Evolutionary conservation across 139 green algal species (phyloP), one percentile per base, ranked within the genome.

Genomic region (Tetratostichococcus sp.): DNA sequence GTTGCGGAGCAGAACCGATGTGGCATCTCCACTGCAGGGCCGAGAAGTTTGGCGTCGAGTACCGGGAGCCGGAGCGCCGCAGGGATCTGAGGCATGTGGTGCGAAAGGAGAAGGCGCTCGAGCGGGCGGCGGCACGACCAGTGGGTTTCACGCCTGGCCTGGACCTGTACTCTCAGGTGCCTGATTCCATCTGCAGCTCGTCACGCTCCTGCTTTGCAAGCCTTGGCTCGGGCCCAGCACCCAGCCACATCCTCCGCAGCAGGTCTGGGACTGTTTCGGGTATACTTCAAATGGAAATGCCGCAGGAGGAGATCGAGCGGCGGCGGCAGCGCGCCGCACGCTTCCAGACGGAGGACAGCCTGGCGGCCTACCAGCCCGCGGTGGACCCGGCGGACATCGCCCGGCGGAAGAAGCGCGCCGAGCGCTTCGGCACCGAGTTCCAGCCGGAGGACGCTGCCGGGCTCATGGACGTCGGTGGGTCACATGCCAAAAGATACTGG

Each of bases 251-350:
- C n/a, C n/a, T n/a, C n/a, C n/a, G n/a, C n/a, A n/a, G n/a, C n/a
- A n/a, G n/a, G n/a, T n/a, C n/a, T n/a, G n/a, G n/a, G n/a, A n/a
- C n/a, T n/a, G n/a, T n/a, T n/a, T n/a, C n/a, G n/a, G n/a, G n/a
- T n/a, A n/a, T n/a, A n/a, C n/a, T n/a, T n/a, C n/a, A n/a, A n/a
- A n/a, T n/a, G n/a, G n/a, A n/a, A n/a, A n/a, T 11, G 26, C n/a
- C 67, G 50, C 78, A 95, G 82, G 92, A 94, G 77, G 91, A 97
- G 78, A 30, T 73, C 0, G 77, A 76, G 0, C 92, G 92, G 79
- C 82, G 82, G 0, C 50, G 69, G 25, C 72, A 84, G 8, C 85
- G 92, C 8, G 91, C 90, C 4, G 70, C 71, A 11, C 85, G 86
- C 30, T 93, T 92, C 71, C 73, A 77, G 1, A 82, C 79, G 74